Evolutionary conservation across 129 eudicot genomes (phyloP).

Genomic region (Heracleum sosnowskyi): DNA sequence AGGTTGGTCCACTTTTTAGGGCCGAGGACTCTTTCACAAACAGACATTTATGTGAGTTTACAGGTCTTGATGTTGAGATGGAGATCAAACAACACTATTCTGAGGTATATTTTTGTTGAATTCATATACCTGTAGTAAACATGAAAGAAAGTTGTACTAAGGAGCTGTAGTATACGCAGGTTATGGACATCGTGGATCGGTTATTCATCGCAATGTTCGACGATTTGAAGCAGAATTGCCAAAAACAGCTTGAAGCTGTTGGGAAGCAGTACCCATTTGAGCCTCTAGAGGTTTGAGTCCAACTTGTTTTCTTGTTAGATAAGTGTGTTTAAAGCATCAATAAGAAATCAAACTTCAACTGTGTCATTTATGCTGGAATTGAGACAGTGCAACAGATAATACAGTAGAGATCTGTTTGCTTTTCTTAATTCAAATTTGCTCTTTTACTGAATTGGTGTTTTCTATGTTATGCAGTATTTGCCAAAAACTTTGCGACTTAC

Average conservation of each 20-base stretch:
- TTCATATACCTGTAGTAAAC: background rate
- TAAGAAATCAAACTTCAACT: background rate
- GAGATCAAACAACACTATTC: slow-evolving; percentile 76
- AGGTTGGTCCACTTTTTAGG: slow-evolving; percentile 81
- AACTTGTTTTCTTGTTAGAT: background rate
- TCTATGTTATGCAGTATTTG: slow-evolving; percentile 54
- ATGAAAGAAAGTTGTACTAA: background rate
- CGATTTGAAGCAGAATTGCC: slow-evolving; percentile 55
- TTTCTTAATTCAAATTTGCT: background rate
- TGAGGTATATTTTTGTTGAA: slow-evolving; percentile 40
- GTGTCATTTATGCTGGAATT: background rate
- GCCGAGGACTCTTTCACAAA: slow-evolving; percentile 91
- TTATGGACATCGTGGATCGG: slow-evolving; percentile 85
- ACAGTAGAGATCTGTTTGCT: too few relatives aligned
- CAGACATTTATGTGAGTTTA: slow-evolving; percentile 86
- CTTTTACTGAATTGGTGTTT: slow-evolving; percentile 11
- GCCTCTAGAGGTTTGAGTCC: slow-evolving; percentile 52
- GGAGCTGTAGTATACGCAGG: slow-evolving; percentile 36
- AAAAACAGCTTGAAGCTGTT: slow-evolving; percentile 65
- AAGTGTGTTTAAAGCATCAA: background rate
- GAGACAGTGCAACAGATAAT: background rate
- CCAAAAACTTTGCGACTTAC: slow-evolving; percentile 64
- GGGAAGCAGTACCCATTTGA: slow-evolving; percentile 75
- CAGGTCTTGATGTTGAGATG: slow-evolving; percentile 93
- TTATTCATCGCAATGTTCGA: slow-evolving; percentile 78